Percentiles rank a stretch among this genome's conserved stretches.
These are phyloP conservation scores for Fusarium xylarioides DNA, from an alignment of 2,329 filamentous ascomycete genomes.

Conservation along the genomic window DNA sequence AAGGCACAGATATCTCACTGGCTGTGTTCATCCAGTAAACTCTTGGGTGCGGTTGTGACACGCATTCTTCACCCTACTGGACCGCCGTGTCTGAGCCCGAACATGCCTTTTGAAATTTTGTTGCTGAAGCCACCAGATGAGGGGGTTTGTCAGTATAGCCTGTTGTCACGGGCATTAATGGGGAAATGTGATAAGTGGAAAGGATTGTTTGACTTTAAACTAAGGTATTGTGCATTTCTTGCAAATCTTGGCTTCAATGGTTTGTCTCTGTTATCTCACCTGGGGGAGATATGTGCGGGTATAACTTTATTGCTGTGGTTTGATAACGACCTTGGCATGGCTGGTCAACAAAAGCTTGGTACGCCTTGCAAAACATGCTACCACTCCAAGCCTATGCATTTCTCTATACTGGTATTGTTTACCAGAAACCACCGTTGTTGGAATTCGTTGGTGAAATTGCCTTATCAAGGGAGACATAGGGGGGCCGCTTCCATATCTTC, in stretches of 20 bases:
- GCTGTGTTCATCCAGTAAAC: background rate
- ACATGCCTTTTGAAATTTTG: background rate
- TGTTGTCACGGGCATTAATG: background rate
- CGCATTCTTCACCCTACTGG: background rate
- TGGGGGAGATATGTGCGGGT: background rate
- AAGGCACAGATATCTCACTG: background rate
- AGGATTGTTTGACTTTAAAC: background rate
- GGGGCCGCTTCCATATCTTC: background rate
- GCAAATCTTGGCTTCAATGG: background rate
- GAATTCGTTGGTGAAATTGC: background rate
- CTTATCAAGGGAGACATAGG: slow-evolving; percentile 2
- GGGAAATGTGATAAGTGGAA: background rate
- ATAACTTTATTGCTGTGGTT: background rate
- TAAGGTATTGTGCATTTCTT: background rate
- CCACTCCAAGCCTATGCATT: background rate
- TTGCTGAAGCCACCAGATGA: background rate
- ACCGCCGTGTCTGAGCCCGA: background rate
- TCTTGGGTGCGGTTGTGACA: background rate
- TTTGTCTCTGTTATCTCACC: background rate
- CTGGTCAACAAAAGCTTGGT: background rate
- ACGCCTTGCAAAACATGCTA: background rate
- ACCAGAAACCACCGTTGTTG: background rate
- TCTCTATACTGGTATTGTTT: background rate
- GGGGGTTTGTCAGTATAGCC: background rate
- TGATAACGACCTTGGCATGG: background rate